Evolutionary conservation across 306 rosid species (phyloP), one percentile per base, ranked within the genome.

Genomic region (Pueraria montana): DNA sequence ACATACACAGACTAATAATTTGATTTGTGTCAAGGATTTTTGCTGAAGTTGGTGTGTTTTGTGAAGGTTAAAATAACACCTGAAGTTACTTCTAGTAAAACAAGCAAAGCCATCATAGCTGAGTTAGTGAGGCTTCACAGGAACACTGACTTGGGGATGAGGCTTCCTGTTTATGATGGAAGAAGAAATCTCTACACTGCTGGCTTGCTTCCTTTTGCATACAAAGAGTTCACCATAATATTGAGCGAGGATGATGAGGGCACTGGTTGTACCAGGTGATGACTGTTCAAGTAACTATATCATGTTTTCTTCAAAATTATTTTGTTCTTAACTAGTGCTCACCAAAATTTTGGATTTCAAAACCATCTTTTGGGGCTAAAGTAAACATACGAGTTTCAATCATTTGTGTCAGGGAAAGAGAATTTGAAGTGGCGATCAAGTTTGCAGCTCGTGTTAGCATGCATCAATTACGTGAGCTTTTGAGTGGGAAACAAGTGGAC

Each of bases 141-240:
- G 49, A 79, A 78, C 36, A 71, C 76, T 24, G 77, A 87, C 48
- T 84, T 87, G 53, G 90, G 88, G 16, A 67, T 16, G 80, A 87
- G 90, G 72, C 84, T 87, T 18, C 88, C 86, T 17, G 88, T 81
- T 26, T 87, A 84, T 84, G 90, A 87, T 72, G 90, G 90, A 72
- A 78, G 88, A 72, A 81, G 82, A 40, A 87, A 84, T 34, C 83
- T 87, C 24, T 87, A 87, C 84, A 87, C 90, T 64, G 87, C 90
- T 56, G 90, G 86, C 21, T 72, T 77, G 81, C 87, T 84, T 79
- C 90, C 90, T 56, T 87, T 87, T 82, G 70, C 65, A 40, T 66
- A 32, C 79, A 87, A 81, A 81, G 86, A 87, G 61, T 87, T 87
- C 62, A 24, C 71, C 59, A 59, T 87, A 77, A 42, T 45, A 50